Evolutionary conservation across 139 green algal species (phyloP), one percentile per base, ranked within the genome.

Genomic region (Picochlorum sp.): DNA sequence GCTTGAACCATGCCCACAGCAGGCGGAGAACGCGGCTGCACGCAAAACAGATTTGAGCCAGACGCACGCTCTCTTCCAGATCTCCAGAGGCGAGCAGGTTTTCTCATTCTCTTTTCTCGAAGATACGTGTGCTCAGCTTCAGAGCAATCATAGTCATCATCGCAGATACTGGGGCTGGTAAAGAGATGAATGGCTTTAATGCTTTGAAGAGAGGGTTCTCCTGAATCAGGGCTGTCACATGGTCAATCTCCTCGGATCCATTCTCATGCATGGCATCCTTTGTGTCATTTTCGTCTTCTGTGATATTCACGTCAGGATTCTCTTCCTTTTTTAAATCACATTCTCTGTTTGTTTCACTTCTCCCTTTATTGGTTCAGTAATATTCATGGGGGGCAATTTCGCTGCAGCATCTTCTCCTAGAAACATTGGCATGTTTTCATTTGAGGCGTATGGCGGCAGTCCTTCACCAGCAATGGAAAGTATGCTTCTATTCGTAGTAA

Each of bases 91-190:
- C 57, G 71, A 30, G 60, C 63, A 6, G 62, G 72, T 24, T 38
- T 61, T 44, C 70, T 32, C 70, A 71, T 75, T 49, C 65, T 60
- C 30, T 71, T 75, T 56, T 72, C 65, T 6, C 70, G 66, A 57
- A 74, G 32, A 21, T 49, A 79, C 45, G 63, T 57, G 55, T 71
- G 70, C 50, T 80, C 51, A 24, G 49, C 65, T n/a, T 75, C 71
- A 1, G 69, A 68, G 55, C 66, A 66, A 57, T 79, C 74, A 37
- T 74, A 49, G 18, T 79, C 65, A 38, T 71, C 70, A 20, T 74
- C 49, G 0, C 9, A 16, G 13, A 11, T 16, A 73, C 69, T 14
- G 59, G 61, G 15, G 16, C 18, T 26, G 47, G 47, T 21, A 26
- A 13, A 20, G 18, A 9, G 11, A 54, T 54, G 47, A 54, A 54